A percentile compares a stretch with the other conserved stretches of the same genome.
Evolutionary conservation across 164 flowering plant species (phyloP).

Genomic region (Nelumbo lutea): DNA sequence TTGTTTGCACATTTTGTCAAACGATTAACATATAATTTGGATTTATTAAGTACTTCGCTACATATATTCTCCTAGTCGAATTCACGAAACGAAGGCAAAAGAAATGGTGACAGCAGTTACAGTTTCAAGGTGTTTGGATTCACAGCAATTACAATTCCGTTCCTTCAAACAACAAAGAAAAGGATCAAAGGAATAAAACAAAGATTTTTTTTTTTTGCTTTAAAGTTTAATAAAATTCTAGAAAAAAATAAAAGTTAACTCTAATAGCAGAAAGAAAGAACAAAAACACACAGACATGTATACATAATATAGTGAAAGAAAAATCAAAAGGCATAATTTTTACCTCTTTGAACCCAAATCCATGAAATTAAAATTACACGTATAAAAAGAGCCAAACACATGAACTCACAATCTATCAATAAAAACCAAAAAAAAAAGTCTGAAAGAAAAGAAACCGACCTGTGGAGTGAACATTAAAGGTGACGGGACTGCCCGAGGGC

Average conservation of each 20-base stretch:
- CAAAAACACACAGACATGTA: neutral
- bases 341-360: constrained; percentile 5
- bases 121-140: too few species aligned
- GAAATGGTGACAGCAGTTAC: too few species aligned
- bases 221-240: too few species aligned
- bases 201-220: too few species aligned
- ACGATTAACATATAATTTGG: too few species aligned
- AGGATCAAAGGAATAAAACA: too few species aligned
- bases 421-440: neutral
- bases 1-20: too few species aligned
- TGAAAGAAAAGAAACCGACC: constrained; percentile 27
- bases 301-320: neutral
- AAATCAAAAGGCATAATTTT: neutral
- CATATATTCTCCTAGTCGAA: too few species aligned
- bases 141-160: too few species aligned
- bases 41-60: too few species aligned
- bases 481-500: constrained; percentile 56
- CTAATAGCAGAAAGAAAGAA: neutral
- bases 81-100: too few species aligned
- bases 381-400: neutral
- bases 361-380: neutral
- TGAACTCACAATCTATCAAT: neutral
- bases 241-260: neutral
- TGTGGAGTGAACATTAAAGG: constrained; percentile 83
- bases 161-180: too few species aligned